Evolutionary conservation across 2,329 filamentous ascomycete species (phyloP).

Genomic region (Didymella glomerata): DNA sequence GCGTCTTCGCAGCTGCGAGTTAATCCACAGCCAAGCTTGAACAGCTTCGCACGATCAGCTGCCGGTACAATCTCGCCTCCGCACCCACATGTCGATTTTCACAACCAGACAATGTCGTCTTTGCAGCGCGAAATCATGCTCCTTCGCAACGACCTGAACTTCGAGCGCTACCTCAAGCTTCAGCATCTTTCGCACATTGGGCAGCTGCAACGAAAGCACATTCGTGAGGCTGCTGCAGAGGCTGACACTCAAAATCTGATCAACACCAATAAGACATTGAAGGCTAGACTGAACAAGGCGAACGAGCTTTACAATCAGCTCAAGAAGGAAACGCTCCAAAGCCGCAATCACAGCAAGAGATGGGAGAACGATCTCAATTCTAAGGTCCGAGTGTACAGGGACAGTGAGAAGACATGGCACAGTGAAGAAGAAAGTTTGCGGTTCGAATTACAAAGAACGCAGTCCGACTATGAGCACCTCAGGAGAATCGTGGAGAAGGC

Average conservation of each 20-base stretch:
- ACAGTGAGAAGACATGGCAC: slow-evolving; percentile 73
- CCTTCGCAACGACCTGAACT: slow-evolving; percentile 80
- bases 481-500: slow-evolving; percentile 71
- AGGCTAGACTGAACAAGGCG: slow-evolving; percentile 75
- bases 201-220: slow-evolving; percentile 75
- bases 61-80: slow-evolving; percentile 37
- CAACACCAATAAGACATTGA: slow-evolving; percentile 76
- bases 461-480: slow-evolving; percentile 70
- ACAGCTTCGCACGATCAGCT: slow-evolving; percentile 44
- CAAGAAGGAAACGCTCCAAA: slow-evolving; percentile 75
- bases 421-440: slow-evolving; percentile 65
- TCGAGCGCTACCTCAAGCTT: slow-evolving; percentile 83
- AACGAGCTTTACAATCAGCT: slow-evolving; percentile 74
- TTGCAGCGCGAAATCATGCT: slow-evolving; percentile 78
- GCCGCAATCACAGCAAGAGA: slow-evolving; percentile 76
- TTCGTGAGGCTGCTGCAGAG: slow-evolving; percentile 79
- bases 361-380: slow-evolving; percentile 76
- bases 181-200: slow-evolving; percentile 85
- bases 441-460: slow-evolving; percentile 65
- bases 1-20: slow-evolving; percentile 29
- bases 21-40: slow-evolving; percentile 41
- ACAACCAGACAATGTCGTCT: slow-evolving; percentile 52
- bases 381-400: slow-evolving; percentile 71
- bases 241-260: slow-evolving; percentile 84
- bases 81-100: slow-evolving; percentile 39